Percentiles rank a stretch among this genome's conserved stretches.
Evolutionary conservation across 2,329 filamentous ascomycete species (phyloP).

Genomic region (Pseudopyricularia cyperi): DNA sequence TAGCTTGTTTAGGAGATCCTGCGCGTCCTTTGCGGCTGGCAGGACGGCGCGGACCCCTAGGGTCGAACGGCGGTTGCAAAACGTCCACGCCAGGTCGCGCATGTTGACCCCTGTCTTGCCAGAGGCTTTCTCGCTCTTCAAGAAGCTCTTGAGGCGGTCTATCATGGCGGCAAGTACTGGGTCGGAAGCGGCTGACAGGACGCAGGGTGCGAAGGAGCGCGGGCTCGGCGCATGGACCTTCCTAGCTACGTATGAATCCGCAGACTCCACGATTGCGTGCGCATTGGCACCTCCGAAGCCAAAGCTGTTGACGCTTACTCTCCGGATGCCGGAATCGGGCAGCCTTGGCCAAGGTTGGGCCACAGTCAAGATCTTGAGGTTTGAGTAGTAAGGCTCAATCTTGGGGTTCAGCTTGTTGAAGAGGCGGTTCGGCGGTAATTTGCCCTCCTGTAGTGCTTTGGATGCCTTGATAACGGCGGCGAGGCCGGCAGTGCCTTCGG

Average conservation of each 20-base stretch:
- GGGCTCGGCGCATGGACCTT: background rate
- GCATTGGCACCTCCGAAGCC: conserved; percentile 16
- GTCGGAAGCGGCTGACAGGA: background rate
- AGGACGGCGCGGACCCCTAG: background rate
- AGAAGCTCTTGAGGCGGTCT: background rate
- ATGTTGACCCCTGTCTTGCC: background rate
- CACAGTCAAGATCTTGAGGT: conserved; percentile 9
- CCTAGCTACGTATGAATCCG: background rate
- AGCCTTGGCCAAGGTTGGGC: background rate
- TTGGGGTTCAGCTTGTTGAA: conserved; percentile 14
- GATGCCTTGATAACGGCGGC: conserved; percentile 15
- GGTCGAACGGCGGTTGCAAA: background rate
- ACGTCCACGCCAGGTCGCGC: background rate
- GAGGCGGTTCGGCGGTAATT: conserved; percentile 12
- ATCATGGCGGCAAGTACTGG: background rate
- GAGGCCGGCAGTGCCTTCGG: conserved; percentile 10
- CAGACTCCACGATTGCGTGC: conserved; percentile 11
- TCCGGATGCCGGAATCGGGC: background rate
- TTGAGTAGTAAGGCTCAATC: conserved; percentile 12
- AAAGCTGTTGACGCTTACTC: conserved; percentile 11
- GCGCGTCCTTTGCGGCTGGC: background rate
- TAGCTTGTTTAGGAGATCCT: background rate
- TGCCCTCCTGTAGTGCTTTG: conserved; percentile 10
- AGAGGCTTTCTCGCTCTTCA: background rate
- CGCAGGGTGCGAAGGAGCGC: background rate